Base-by-base conservation (phyloP, 495 filamentous ascomycete species). In the Trichocladium antarcticum region DNA sequence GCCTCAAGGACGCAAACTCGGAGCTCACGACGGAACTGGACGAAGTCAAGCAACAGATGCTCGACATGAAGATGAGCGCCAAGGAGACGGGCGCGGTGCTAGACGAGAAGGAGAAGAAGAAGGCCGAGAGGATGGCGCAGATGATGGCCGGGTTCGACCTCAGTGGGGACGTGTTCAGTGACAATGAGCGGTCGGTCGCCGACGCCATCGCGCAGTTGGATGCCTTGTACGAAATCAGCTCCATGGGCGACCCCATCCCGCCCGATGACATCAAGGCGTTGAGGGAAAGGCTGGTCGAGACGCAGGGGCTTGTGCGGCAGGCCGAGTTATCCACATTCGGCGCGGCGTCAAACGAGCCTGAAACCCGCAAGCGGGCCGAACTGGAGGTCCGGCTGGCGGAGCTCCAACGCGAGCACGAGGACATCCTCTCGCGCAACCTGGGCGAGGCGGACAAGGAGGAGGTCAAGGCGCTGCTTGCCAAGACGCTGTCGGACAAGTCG, bases 131-230 rank as follows among this genome's bases (percentile, higher is more conserved):
- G 63, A 98, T 98, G 92, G 92, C 92, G 22, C 87, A 95, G 77
- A 98, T 98, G 92, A 95, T 98, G 90, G 90, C 92, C 41, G 86
- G 90, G 6, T 96, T 98, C 53, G 89, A 97, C 60, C 77, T 96
- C 28, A 88, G 85, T 32, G 83, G 80, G 17, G 89, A 96, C 46
- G 79, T 87, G 14, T 89, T 96, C 67, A 92, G 85, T 36, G 84
- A 87, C 31, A 95, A 95, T 58, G 92, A 96, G 63, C 76, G 81
- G 50, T 82, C 79, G 40, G 82, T 98, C 35, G 79, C 85, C 58
- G 76, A 81, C 45, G 79, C 87, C 47, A 89, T 97, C 54, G 77
- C 84, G 44, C 81, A 83, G 51, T 70, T 96, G 27, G 88, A 95
- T 51, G 67, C 78, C 4, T 70, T 98, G 17, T 82, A 84, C 57